phyloP scores from a whole-genome alignment of 148 eudicot species.

The Vaccinium macrocarpon region DNA sequence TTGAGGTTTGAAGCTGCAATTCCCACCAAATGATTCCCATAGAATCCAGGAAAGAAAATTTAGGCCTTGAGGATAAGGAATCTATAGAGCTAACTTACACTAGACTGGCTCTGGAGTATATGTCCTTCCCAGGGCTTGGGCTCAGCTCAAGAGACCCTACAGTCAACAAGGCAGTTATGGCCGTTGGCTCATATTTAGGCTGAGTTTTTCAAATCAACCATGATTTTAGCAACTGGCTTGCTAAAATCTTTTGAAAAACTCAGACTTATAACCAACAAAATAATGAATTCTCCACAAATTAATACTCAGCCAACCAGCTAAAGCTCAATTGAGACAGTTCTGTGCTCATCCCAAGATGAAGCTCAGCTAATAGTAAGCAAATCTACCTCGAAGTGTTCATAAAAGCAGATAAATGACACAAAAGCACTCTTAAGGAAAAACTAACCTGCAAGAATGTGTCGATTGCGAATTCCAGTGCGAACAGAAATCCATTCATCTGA shows the following conservation, averaged over 20 bases:
- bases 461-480: slow-evolving; percentile 81
- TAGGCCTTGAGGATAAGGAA: background rate
- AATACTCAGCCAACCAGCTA: background rate
- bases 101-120: background rate
- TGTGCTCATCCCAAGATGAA: background rate
- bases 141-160: background rate
- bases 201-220: too few species aligned
- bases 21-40: background rate
- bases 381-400: background rate
- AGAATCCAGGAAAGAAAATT: slow-evolving; percentile 6
- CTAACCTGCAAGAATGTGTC: slow-evolving; percentile 76
- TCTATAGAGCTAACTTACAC: background rate
- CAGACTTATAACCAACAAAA: background rate
- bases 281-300: background rate
- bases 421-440: background rate
- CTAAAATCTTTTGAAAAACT: too few species aligned
- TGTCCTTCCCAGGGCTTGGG: background rate
- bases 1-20: background rate
- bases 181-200: background rate
- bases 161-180: background rate
- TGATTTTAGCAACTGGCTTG: too few species aligned
- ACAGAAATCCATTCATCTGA: slow-evolving; percentile 87
- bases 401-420: background rate
- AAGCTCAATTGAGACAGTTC: background rate
- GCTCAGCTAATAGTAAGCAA: background rate